Conservation (phyloP, 176 grass and related monocot genomes). For the Chrysopogon serrulatus region DNA sequence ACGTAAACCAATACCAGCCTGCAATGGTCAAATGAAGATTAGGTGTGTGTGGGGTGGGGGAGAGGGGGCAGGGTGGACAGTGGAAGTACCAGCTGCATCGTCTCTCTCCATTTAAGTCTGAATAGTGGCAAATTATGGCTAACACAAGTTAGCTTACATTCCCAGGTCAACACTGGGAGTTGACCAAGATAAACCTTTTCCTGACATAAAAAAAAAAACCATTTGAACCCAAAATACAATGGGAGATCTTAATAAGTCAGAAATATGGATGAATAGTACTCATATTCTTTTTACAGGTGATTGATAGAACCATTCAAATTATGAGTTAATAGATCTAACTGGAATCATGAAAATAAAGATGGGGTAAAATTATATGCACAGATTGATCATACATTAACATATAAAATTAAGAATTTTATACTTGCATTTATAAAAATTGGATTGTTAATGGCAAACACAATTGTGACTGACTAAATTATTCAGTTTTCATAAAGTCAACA, state of each 20-base stretch:
- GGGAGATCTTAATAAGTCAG: not conserved
- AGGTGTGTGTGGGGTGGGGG: not conserved
- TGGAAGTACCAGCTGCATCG: slow-evolving; percentile 47
- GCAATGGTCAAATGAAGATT: slow-evolving; percentile 22
- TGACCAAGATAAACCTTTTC: slow-evolving; percentile 37
- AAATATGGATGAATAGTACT: not conserved
- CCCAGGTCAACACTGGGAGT: slow-evolving; percentile 68
- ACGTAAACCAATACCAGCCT: slow-evolving; percentile 78
- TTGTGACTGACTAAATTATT: not conserved
- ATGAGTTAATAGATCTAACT: not conserved
- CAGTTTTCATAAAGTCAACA: not conserved
- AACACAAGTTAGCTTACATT: slow-evolving; percentile 52
- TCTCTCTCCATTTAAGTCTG: slow-evolving; percentile 63
- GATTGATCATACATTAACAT: not conserved
- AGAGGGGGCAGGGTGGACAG: not conserved
- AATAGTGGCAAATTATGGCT: slow-evolving; percentile 53
- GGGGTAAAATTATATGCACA: not conserved
- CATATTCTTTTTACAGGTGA: not conserved
- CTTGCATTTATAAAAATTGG: not conserved
- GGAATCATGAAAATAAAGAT: not conserved
- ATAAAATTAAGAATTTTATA: not conserved
- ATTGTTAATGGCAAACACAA: not conserved
- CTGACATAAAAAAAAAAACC: slow-evolving; percentile 30
- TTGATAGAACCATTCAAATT: not conserved
- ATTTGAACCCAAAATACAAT: not conserved